A percentile compares a stretch with the other conserved stretches of the same genome.
phyloP scores from a whole-genome alignment of 2,329 filamentous ascomycete genomes.

The Tolypocladium guangdongense region DNA sequence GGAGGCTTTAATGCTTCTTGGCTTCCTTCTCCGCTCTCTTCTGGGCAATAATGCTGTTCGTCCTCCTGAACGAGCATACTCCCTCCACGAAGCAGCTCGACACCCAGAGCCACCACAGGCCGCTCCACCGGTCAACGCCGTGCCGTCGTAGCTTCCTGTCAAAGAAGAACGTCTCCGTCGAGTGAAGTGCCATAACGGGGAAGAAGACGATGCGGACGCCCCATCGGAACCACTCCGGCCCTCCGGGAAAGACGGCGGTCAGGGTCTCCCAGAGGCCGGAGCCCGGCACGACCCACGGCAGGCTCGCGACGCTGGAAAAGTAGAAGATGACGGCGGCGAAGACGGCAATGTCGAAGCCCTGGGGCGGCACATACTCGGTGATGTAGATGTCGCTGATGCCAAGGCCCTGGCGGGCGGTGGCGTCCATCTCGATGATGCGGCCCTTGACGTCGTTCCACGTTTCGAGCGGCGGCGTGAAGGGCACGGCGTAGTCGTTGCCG shows the following conservation, averaged over 20 bases:
- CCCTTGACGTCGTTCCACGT: constrained; percentile 56
- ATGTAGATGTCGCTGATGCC: constrained; percentile 40
- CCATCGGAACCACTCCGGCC: constrained; percentile 45
- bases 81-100: constrained; percentile 44
- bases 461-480: constrained; percentile 60
- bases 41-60: constrained; percentile 35
- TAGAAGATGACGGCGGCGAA: constrained; percentile 45
- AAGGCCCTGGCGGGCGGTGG: constrained; percentile 45
- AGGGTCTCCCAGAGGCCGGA: constrained; percentile 38
- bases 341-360: constrained; percentile 36
- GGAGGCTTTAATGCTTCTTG: constrained; percentile 26
- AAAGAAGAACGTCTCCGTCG: constrained; percentile 47
- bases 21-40: constrained; percentile 29
- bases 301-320: constrained; percentile 36
- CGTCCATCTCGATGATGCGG: constrained; percentile 61
- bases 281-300: constrained; percentile 40
- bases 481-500: constrained; percentile 38
- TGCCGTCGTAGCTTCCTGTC: constrained; percentile 35
- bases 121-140: constrained; percentile 32
- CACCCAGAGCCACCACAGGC: constrained; percentile 47
- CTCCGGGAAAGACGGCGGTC: constrained; percentile 41
- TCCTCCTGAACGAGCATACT: constrained; percentile 33
- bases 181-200: constrained; percentile 54
- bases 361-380: constrained; percentile 28
- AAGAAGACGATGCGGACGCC: constrained; percentile 48